A percentile compares a stretch with the other conserved stretches of the same genome.
Evolutionary conservation across 148 eudicot genomes (phyloP).

Genomic region (Fagopyrum homotropicum): DNA sequence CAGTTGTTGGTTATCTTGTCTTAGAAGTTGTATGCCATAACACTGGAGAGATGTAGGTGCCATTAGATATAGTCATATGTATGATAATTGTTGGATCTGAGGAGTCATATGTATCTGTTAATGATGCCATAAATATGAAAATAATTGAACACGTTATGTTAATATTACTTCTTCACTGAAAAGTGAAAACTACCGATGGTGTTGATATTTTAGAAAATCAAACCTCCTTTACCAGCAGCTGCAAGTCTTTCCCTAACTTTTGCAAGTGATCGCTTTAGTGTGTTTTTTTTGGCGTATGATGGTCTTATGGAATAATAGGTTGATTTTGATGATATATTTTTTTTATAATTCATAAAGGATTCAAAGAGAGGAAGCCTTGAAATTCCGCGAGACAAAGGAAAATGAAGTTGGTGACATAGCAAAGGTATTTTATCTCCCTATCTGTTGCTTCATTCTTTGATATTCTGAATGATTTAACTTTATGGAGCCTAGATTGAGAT

Average conservation of each 20-base stretch:
- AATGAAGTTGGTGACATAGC: constrained; percentile 78
- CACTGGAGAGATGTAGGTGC: too few relatives aligned
- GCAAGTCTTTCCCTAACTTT: background rate
- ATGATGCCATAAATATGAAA: background rate
- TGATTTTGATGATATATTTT: constrained; percentile 4
- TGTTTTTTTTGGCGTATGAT: background rate
- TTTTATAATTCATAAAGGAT: constrained; percentile 31
- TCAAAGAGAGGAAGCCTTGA: constrained; percentile 89
- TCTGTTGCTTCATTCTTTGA: background rate
- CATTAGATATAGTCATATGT: background rate
- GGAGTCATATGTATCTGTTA: background rate
- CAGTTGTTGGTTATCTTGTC: background rate
- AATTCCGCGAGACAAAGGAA: constrained; percentile 76
- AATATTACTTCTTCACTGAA: background rate
- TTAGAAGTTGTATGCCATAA: background rate
- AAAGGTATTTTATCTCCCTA: constrained; percentile 38
- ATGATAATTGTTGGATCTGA: background rate
- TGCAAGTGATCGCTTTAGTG: background rate
- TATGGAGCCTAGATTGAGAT: background rate
- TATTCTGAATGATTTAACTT: background rate
- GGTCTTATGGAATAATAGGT: background rate
- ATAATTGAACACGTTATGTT: background rate
- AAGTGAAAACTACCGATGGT: background rate
- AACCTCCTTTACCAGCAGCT: background rate
- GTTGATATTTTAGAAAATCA: too few relatives aligned